A percentile compares a stretch with the other conserved stretches of the same genome.
phyloP scores from a whole-genome alignment of 331 rosid species.

The Malus hybrid region DNA sequence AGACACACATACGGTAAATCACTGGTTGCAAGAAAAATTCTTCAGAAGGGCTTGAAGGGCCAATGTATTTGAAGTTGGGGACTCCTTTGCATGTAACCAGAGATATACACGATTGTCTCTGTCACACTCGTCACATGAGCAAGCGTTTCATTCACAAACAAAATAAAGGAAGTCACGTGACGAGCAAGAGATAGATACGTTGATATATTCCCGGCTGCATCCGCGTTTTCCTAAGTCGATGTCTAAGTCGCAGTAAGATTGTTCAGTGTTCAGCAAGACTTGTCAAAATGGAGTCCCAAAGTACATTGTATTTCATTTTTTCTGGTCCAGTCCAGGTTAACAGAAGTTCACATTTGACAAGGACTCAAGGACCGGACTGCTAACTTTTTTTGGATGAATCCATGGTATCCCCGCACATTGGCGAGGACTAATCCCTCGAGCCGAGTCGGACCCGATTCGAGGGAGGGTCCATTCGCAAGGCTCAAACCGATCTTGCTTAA shows the following conservation, averaged over 20 bases:
- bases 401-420: too few relatives aligned
- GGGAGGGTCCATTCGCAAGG: too few relatives aligned
- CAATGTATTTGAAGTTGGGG: background rate
- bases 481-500: too few relatives aligned
- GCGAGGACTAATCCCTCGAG: too few relatives aligned
- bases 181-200: background rate
- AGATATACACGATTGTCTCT: background rate
- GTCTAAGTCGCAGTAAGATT: background rate
- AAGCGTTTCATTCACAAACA: background rate
- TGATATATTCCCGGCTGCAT: background rate
- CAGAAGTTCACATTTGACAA: background rate
- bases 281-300: background rate
- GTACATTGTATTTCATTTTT: background rate
- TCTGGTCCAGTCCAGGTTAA: background rate
- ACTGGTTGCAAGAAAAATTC: too few relatives aligned
- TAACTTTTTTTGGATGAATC: background rate
- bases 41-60: background rate
- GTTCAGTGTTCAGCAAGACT: background rate
- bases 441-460: too few relatives aligned
- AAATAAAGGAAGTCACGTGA: background rate
- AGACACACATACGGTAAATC: background rate
- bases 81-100: background rate
- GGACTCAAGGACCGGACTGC: background rate
- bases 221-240: background rate
- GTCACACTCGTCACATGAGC: background rate